phyloP scores from a whole-genome alignment of 495 filamentous ascomycete species.

The Hypoxylon crocopeplum region DNA sequence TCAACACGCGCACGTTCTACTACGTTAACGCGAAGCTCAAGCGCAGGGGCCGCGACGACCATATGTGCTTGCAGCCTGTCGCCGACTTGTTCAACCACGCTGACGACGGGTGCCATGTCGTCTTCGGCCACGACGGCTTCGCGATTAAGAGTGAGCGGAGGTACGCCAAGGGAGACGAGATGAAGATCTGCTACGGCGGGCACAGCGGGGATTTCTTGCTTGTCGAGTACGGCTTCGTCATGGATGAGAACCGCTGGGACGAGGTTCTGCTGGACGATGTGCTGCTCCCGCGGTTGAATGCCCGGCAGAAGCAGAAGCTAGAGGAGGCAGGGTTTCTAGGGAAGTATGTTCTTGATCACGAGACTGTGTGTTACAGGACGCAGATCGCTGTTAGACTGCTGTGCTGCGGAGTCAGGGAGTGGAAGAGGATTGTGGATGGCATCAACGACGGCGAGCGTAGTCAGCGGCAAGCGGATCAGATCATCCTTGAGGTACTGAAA shows the following conservation, averaged over 20 bases:
- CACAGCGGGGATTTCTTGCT: constrained; percentile 85
- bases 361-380: constrained; percentile 73
- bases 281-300: constrained; percentile 61
- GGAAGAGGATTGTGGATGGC: constrained; percentile 48
- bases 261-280: constrained; percentile 71
- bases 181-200: constrained; percentile 79
- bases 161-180: constrained; percentile 72
- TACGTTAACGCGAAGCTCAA: constrained; percentile 62
- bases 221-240: constrained; percentile 83
- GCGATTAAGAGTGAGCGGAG: constrained; percentile 61
- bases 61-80: constrained; percentile 83
- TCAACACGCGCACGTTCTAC: constrained; percentile 86
- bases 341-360: constrained; percentile 67
- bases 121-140: constrained; percentile 65
- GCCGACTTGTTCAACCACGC: constrained; percentile 89
- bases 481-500: constrained; percentile 36
- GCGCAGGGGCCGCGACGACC: constrained; percentile 66
- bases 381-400: constrained; percentile 68
- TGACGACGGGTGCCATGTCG: constrained; percentile 68
- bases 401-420: constrained; percentile 42
- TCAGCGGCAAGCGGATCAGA: constrained; percentile 39
- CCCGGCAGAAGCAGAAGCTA: constrained; percentile 56
- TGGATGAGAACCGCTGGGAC: constrained; percentile 72
- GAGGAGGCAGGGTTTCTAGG: constrained; percentile 69
- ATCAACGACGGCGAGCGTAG: constrained; percentile 46